Percentiles rank a stretch among this genome's conserved stretches.
phyloP scores from a whole-genome alignment of 345 rosid genomes.

The Sonneratia alba region DNA sequence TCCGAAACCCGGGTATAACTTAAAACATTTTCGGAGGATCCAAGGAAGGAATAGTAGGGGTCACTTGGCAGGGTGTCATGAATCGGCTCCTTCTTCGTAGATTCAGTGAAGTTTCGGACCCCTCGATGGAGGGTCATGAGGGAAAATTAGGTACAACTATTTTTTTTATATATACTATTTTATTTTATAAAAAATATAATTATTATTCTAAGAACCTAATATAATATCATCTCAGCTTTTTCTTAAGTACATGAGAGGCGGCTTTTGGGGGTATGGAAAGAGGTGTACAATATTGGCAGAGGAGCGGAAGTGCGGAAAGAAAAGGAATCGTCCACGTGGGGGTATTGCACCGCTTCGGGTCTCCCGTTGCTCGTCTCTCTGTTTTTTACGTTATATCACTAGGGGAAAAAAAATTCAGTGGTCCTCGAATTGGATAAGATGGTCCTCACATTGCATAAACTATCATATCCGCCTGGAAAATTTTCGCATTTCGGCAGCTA shows the following conservation, averaged over 20 bases:
- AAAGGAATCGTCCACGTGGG: neutral
- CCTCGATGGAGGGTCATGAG: too few species aligned
- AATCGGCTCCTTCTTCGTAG: neutral
- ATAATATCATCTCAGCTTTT: too few species aligned
- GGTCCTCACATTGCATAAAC: too few species aligned
- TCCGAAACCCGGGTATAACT: neutral
- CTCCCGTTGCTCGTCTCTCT: neutral
- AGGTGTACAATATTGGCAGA: conserved; percentile 18
- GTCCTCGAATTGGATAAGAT: neutral
- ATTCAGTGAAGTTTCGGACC: conserved; percentile 3
- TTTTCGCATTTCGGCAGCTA: too few species aligned
- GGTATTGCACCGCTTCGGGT: neutral
- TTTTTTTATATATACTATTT: too few species aligned
- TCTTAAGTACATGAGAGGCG: conserved; percentile 14
- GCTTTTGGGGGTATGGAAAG: conserved; percentile 33
- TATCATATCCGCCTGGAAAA: too few species aligned
- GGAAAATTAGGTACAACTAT: neutral
- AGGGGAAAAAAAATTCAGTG: neutral
- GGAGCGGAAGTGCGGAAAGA: conserved; percentile 14
- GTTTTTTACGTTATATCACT: neutral
- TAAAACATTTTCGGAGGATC: neutral
- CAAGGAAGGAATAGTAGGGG: neutral
- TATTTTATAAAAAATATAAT: too few species aligned
- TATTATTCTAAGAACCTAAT: too few species aligned
- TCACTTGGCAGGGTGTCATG: neutral